Evolutionary conservation across 768 basidiomycete genomes (phyloP).

Genomic region (Leucocoprinus sp.): DNA sequence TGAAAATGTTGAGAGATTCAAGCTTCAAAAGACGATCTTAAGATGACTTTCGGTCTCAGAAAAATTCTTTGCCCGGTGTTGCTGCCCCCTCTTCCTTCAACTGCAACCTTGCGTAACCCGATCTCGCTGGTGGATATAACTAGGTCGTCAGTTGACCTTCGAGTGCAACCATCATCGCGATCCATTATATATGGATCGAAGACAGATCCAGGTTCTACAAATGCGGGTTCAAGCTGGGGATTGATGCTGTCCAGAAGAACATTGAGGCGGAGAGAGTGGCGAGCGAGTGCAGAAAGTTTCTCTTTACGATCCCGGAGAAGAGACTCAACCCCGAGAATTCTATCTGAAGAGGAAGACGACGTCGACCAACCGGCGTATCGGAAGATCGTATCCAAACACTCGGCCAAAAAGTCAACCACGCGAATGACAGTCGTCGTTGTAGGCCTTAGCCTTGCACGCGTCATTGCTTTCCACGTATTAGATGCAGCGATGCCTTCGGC

Average conservation of each 20-base stretch:
- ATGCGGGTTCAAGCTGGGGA: conserved; percentile 21
- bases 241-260: conserved; percentile 14
- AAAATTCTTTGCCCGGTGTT: conserved; percentile 7
- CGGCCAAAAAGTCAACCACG: conserved; percentile 11
- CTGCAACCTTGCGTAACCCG: conserved; percentile 18
- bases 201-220: conserved; percentile 19
- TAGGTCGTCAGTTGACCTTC: conserved; percentile 12
- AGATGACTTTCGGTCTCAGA: conserved; percentile 15
- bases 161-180: conserved; percentile 16
- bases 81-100: neutral
- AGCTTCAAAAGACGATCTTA: conserved; percentile 7
- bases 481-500: conserved; percentile 9
- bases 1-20: neutral
- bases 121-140: conserved; percentile 26
- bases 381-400: conserved; percentile 7
- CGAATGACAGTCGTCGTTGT: conserved; percentile 11
- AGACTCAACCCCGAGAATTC: conserved; percentile 2
- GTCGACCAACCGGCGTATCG: conserved; percentile 6
- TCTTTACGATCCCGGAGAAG: conserved; percentile 11
- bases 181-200: conserved; percentile 24
- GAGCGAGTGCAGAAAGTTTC: conserved; percentile 20
- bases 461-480: conserved; percentile 21
- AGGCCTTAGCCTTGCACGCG: conserved; percentile 13
- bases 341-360: conserved; percentile 8
- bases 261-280: conserved; percentile 21